phyloP scores from a whole-genome alignment of 768 basidiomycete genomes.

The Podaxis sp. region DNA sequence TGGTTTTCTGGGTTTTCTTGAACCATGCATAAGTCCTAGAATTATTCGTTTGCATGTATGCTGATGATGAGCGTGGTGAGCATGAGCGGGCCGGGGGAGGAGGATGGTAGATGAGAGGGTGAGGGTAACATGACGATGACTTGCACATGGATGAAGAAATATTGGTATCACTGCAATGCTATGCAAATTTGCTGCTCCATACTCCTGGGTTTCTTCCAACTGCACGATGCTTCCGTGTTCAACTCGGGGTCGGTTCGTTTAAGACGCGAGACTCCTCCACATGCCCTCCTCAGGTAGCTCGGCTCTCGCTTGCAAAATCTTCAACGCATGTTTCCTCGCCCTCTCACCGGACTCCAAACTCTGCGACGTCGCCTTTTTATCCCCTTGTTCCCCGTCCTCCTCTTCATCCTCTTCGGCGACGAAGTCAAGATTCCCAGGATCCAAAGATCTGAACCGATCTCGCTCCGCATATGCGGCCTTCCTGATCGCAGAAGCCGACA shows the following conservation, averaged over 20 bases:
- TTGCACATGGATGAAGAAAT: slow-evolving; percentile 5
- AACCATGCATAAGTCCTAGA: not conserved
- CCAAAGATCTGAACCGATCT: slow-evolving; percentile 60
- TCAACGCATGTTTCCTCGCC: slow-evolving; percentile 59
- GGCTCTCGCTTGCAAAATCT: slow-evolving; percentile 69
- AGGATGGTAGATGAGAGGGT: not conserved
- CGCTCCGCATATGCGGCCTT: slow-evolving; percentile 68
- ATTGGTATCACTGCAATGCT: slow-evolving; percentile 13
- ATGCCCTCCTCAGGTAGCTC: slow-evolving; percentile 70
- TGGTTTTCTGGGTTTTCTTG: not conserved
- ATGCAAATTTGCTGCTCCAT: not conserved
- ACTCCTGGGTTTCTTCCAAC: not conserved
- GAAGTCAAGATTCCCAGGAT: slow-evolving; percentile 72
- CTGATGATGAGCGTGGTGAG: not conserved
- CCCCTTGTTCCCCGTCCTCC: slow-evolving; percentile 29
- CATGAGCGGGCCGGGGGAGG: not conserved
- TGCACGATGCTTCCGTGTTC: not conserved
- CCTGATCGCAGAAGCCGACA: slow-evolving; percentile 51
- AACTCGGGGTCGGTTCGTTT: slow-evolving; percentile 7
- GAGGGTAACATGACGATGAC: not conserved
- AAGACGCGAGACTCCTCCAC: slow-evolving; percentile 75
- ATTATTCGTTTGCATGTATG: not conserved
- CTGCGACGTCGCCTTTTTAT: slow-evolving; percentile 21
- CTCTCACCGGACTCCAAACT: slow-evolving; percentile 38
- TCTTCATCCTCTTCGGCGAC: slow-evolving; percentile 49